These are phyloP conservation scores for Primulina eburnea DNA, from an alignment of 257 asterid genomes.

Conservation along the genomic window DNA sequence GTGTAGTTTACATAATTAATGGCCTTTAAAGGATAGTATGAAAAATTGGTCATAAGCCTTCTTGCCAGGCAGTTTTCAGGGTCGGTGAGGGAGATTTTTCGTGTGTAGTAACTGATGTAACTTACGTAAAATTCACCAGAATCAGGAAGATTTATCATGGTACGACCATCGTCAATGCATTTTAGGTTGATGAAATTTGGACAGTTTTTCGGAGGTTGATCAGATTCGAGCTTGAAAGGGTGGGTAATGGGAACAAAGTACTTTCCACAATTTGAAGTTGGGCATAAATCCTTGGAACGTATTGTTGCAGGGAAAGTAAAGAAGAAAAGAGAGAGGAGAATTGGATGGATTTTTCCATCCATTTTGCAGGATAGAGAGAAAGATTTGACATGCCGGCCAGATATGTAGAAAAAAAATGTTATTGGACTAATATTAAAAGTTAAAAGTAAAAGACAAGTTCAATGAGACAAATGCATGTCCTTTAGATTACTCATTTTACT, in stretches of 20 bases:
- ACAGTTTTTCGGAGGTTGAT: slow-evolving; percentile 22
- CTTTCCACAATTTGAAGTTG: slow-evolving; percentile 27
- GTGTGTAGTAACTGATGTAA: slow-evolving; percentile 19
- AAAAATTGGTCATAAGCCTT: slow-evolving; percentile 30
- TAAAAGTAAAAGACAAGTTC: slow-evolving; percentile 7
- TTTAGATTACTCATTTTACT: background rate
- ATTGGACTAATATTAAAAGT: slow-evolving; percentile 4
- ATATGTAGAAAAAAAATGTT: slow-evolving; percentile 24
- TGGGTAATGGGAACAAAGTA: slow-evolving; percentile 11
- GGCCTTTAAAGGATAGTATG: slow-evolving; percentile 27
- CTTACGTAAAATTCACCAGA: slow-evolving; percentile 34
- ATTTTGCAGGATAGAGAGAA: slow-evolving; percentile 15
- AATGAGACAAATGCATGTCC: slow-evolving; percentile 8
- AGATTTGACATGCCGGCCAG: slow-evolving; percentile 10
- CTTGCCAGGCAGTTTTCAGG: slow-evolving; percentile 29
- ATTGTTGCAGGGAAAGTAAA: slow-evolving; percentile 24
- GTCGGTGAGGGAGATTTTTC: slow-evolving; percentile 24
- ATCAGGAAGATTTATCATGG: slow-evolving; percentile 27
- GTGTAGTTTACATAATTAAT: slow-evolving; percentile 25
- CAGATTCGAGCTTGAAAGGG: slow-evolving; percentile 41
- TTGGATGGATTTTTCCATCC: slow-evolving; percentile 9
- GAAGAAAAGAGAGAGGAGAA: slow-evolving; percentile 22
- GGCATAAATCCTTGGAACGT: slow-evolving; percentile 31
- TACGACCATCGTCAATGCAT: slow-evolving; percentile 24
- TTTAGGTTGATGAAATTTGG: slow-evolving; percentile 25